A percentile compares a stretch with the other conserved stretches of the same genome.
phyloP scores from a whole-genome alignment of 179 eudicot genomes.

The Drosera spatulata region DNA sequence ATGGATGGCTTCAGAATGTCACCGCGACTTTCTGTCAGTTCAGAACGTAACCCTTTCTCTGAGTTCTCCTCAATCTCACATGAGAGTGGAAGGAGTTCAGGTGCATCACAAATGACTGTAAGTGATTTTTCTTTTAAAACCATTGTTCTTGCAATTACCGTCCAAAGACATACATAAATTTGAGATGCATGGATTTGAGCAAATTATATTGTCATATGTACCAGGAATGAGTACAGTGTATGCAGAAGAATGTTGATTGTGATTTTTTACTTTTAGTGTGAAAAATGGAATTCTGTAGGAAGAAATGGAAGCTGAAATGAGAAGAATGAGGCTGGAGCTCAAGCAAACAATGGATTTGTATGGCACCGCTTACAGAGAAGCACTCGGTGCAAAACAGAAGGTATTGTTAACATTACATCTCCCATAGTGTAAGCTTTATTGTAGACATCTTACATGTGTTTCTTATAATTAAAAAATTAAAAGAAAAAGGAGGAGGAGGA shows the following conservation, averaged over 20 bases:
- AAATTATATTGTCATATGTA: no score
- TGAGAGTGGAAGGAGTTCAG: constrained; percentile 32
- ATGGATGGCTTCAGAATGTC: constrained; percentile 37
- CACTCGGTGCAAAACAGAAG: constrained; percentile 60
- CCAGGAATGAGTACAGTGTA: not conserved
- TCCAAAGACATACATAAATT: no score
- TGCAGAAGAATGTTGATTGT: not conserved
- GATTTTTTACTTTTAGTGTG: not conserved
- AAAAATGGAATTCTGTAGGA: constrained; percentile 29
- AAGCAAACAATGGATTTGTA: constrained; percentile 88
- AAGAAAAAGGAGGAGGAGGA: no score
- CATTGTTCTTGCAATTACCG: no score
- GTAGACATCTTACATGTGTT: no score
- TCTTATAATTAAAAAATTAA: no score
- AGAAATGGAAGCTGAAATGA: constrained; percentile 75
- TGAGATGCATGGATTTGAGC: no score
- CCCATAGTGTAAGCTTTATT: no score
- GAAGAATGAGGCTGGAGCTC: constrained; percentile 70
- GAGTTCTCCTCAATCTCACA: constrained; percentile 28
- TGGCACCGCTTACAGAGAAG: constrained; percentile 90
- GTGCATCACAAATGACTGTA: constrained; percentile 24
- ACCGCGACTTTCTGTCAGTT: constrained; percentile 38
- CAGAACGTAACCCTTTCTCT: constrained; percentile 38
- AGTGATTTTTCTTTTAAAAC: constrained; percentile 5
- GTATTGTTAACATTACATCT: constrained; percentile 3